Evolutionary conservation across 2,329 filamentous ascomycete species (phyloP), one percentile per base, ranked within the genome.

Genomic region (Aspergillus ruber): DNA sequence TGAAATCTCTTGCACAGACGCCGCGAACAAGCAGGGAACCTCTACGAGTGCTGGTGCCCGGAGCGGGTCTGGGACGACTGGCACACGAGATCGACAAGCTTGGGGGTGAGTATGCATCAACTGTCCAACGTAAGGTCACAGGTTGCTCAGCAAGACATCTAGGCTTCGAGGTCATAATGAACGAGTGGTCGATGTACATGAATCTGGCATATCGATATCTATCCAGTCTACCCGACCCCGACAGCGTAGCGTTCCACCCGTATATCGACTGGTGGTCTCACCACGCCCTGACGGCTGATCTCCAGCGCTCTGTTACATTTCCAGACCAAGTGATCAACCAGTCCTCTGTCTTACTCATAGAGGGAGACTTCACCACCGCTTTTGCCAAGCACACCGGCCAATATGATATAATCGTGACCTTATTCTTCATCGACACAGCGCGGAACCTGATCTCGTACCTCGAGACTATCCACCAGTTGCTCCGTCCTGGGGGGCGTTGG

Each of bases 371-470:
- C 51, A 77, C 73, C 0, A 73, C 71, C 4, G 61, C 64, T 1
- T 67, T 73, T 42, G 25, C 25, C 25, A 29, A 29, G 4, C 43
- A 55, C 1, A 46, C 48, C 2, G 56, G 50, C 0, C 49, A 52
- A 3, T 81, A 70, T 57, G 78, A 82, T 45, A 66, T 72, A 1
- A 61, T 82, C 0, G 60, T 80, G 0, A 81, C 79, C 0, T 72
- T 80, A 39, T 82, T 81, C 63, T 82, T 82, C 62, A 81, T 82
- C 52, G 79, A 82, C 55, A 82, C 79, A 0, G 79, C 79, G 0
- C 71, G 77, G 0, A 82, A 82, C 46, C 58, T 81, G 1, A 68
- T 80, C 58, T 63, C 56, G 0, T 82, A 82, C 50, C 66, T 82
- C 5, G 76, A 81, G 32, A 79, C 72, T 0, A 81, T 81, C 39